A percentile compares a stretch with the other conserved stretches of the same genome.
Evolutionary conservation across 2,329 filamentous ascomycete genomes (phyloP).

Genomic region (Calonectria multiphialidica): DNA sequence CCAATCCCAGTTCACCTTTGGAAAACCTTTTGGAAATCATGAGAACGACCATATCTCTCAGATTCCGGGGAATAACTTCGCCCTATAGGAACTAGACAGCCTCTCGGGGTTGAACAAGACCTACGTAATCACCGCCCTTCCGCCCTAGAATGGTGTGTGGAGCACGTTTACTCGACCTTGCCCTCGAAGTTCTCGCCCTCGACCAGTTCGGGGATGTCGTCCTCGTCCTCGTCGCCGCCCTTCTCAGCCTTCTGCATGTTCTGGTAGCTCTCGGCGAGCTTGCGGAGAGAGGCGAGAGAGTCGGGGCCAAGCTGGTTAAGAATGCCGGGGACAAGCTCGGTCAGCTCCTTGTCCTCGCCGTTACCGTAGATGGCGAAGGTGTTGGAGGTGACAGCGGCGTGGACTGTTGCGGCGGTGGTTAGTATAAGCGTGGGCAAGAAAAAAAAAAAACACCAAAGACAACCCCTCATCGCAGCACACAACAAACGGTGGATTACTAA

Average conservation of each 20-base stretch:
- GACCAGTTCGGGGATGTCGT: conserved; percentile 97
- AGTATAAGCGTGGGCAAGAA: conserved; percentile 15
- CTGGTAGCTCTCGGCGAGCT: conserved; percentile 99
- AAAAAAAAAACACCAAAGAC: conserved; percentile 32
- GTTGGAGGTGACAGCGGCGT: conserved; percentile 97
- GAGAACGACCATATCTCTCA: conserved; percentile 42
- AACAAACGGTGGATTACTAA: conserved; percentile 60
- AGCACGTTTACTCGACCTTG: conserved; percentile 84
- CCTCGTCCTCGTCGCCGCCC: conserved; percentile 85
- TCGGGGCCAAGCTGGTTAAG: conserved; percentile 99
- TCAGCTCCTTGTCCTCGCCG: conserved; percentile 99
- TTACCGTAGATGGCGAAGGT: conserved; percentile 99
- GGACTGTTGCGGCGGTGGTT: conserved; percentile 70
- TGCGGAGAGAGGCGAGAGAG: conserved; percentile 96
- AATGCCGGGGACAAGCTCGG: conserved; percentile 98
- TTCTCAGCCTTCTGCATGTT: conserved; percentile 96
- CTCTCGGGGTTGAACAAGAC: conserved; percentile 38
- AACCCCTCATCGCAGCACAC: conserved; percentile 27
- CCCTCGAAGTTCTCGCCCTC: conserved; percentile 98
- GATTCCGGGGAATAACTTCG: conserved; percentile 39
- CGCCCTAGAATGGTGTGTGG: conserved; percentile 34
- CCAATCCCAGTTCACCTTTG: conserved; percentile 42
- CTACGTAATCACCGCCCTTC: conserved; percentile 42
- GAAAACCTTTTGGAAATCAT: conserved; percentile 39
- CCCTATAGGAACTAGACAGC: conserved; percentile 39